A percentile compares a stretch with the other conserved stretches of the same genome.
phyloP scores from a whole-genome alignment of 345 rosid genomes.

The Eucalyptus erythrocorys region DNA sequence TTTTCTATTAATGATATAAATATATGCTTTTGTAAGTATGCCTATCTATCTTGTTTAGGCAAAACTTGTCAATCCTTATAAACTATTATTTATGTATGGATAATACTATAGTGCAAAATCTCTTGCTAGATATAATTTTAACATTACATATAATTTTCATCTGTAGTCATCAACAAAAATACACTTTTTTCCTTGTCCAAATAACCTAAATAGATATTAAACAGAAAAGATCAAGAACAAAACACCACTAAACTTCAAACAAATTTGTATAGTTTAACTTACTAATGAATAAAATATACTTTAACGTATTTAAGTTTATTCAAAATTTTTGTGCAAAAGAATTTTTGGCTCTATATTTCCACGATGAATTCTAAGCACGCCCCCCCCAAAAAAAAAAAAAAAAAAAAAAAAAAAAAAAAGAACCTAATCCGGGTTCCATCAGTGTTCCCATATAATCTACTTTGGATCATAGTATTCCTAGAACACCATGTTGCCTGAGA shows the following conservation, averaged over 20 bases:
- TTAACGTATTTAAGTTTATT: background rate
- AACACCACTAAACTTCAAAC: background rate
- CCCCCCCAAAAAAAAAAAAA: background rate
- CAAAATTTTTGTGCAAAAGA: rapidly evolving
- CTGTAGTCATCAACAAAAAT: background rate
- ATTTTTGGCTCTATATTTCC: rapidly evolving
- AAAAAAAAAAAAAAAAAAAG: background rate
- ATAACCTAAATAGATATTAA: rapidly evolving
- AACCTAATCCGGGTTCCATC: background rate
- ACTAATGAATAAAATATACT: background rate
- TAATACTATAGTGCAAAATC: background rate
- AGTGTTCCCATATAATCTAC: background rate
- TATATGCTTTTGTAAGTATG: background rate
- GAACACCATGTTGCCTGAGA: background rate
- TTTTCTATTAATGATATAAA: too few relatives aligned
- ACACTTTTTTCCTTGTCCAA: background rate
- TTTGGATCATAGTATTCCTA: background rate
- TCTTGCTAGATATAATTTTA: background rate
- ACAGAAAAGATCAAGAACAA: background rate
- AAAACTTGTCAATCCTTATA: background rate
- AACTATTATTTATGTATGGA: background rate
- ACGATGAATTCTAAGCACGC: rapidly evolving
- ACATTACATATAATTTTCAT: background rate
- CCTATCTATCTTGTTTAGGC: background rate
- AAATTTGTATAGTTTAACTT: background rate